Conservation (phyloP, 768 basidiomycete species). For the Gyrodon lividus region DNA sequence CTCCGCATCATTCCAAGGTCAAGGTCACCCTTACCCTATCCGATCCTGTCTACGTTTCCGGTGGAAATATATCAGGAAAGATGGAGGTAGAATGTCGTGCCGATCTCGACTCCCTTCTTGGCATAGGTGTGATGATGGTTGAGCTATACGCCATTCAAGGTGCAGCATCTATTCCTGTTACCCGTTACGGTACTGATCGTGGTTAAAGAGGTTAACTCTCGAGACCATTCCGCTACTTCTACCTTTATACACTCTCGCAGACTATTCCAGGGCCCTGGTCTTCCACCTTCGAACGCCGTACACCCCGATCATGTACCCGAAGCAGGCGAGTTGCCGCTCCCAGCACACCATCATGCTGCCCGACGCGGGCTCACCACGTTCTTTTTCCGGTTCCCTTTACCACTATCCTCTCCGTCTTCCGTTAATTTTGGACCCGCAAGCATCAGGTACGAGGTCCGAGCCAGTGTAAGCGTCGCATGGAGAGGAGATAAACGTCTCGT, state of each 20-base stretch:
- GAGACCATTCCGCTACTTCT: slow-evolving; percentile 78
- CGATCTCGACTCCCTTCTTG: slow-evolving; percentile 61
- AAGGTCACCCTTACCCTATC: slow-evolving; percentile 62
- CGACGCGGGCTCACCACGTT: slow-evolving; percentile 78
- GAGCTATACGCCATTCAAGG: slow-evolving; percentile 77
- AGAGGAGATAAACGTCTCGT: slow-evolving; percentile 72
- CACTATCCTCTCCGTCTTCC: slow-evolving; percentile 63
- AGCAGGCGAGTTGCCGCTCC: slow-evolving; percentile 59
- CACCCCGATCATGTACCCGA: slow-evolving; percentile 49
- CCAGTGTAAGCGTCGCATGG: slow-evolving; percentile 72
- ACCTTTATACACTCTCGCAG: slow-evolving; percentile 70
- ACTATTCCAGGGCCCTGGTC: slow-evolving; percentile 76
- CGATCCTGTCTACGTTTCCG: slow-evolving; percentile 63
- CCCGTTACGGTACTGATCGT: slow-evolving; percentile 5
- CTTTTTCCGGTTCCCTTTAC: slow-evolving; percentile 75
- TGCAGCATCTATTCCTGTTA: slow-evolving; percentile 16
- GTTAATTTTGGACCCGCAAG: slow-evolving; percentile 69
- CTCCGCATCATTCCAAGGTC: slow-evolving; percentile 76
- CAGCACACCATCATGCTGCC: slow-evolving; percentile 66
- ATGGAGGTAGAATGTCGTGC: slow-evolving; percentile 79
- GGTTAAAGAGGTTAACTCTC: slow-evolving; percentile 63
- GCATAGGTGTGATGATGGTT: slow-evolving; percentile 73
- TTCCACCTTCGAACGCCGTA: slow-evolving; percentile 85
- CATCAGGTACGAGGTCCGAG: slow-evolving; percentile 71
- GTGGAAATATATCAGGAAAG: slow-evolving; percentile 65